phyloP scores from a whole-genome alignment of 2,329 filamentous ascomycete genomes.

The Phyllosticta capitalensis region DNA sequence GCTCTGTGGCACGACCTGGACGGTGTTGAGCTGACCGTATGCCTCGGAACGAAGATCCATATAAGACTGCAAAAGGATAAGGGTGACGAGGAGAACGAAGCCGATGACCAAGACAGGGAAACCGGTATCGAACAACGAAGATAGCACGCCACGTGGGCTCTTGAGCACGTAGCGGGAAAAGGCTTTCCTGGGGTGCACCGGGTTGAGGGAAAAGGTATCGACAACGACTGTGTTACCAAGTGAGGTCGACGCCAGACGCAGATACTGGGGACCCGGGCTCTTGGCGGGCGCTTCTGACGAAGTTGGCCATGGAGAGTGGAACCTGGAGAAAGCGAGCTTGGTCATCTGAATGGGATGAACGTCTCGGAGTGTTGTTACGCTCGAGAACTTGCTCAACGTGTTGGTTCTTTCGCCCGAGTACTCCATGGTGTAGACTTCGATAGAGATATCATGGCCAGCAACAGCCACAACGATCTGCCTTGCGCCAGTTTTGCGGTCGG shows the following conservation, averaged over 20 bases:
- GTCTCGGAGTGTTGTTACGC: constrained; percentile 43
- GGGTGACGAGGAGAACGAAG: constrained; percentile 53
- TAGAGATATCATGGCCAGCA: constrained; percentile 68
- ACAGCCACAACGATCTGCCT: constrained; percentile 74
- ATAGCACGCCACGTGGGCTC: constrained; percentile 18
- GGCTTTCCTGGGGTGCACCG: constrained; percentile 37
- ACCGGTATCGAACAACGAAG: constrained; percentile 37
- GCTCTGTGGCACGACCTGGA: constrained; percentile 42
- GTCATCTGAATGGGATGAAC: constrained; percentile 53
- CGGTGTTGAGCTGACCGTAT: constrained; percentile 31
- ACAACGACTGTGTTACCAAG: constrained; percentile 72
- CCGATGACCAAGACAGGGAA: constrained; percentile 50
- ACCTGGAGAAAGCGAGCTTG: constrained; percentile 39
- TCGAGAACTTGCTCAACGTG: constrained; percentile 38
- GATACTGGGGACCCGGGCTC: constrained; percentile 42
- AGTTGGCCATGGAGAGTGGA: constrained; percentile 29
- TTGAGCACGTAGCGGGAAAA: constrained; percentile 57
- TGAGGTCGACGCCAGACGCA: constrained; percentile 74
- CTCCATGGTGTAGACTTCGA: constrained; percentile 69
- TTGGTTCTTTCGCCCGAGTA: constrained; percentile 44
- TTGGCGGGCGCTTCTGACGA: constrained; percentile 13
- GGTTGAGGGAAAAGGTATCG: constrained; percentile 63
- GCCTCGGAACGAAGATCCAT: constrained; percentile 50
- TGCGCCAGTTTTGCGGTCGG: constrained; percentile 46
- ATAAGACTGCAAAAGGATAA: constrained; percentile 51